Percentiles rank a stretch among this genome's conserved stretches.
Evolutionary conservation across 208 protist genomes (phyloP).

Genomic region (Crithidia brevicula): DNA sequence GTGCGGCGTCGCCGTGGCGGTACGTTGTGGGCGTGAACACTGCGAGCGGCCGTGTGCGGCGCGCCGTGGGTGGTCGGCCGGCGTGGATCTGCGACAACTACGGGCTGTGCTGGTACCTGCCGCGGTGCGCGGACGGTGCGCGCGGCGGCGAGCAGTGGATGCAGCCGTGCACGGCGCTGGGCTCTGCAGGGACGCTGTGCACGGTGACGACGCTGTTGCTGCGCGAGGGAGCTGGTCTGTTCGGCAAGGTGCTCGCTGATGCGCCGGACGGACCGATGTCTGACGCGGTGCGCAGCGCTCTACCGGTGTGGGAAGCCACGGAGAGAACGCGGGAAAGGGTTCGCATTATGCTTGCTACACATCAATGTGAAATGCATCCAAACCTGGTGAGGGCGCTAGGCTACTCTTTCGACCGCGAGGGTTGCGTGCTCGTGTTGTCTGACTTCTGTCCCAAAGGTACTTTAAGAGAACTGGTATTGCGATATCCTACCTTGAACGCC

Average conservation of each 20-base stretch:
- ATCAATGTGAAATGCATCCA: conserved; percentile 9
- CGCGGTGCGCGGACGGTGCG: neutral
- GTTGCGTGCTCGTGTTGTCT: too few species aligned
- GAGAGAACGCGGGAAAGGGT: neutral
- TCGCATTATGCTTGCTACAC: neutral
- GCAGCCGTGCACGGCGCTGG: neutral
- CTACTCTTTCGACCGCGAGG: too few species aligned
- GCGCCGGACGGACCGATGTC: conserved; percentile 5
- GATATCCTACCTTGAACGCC: conserved; percentile 26
- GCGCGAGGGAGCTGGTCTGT: conserved; percentile 1
- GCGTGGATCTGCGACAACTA: conserved; percentile 10
- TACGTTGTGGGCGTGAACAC: conserved; percentile 10
- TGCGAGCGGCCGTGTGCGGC: neutral
- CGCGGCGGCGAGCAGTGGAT: neutral
- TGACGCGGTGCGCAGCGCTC: conserved; percentile 2
- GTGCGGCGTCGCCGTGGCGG: neutral
- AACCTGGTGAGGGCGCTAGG: conserved; percentile 11
- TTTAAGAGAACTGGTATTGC: conserved; percentile 26
- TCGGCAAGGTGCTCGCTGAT: neutral
- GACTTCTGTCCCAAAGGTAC: conserved; percentile 42
- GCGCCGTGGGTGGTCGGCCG: neutral
- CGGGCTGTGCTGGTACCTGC: conserved; percentile 9
- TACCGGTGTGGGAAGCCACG: conserved; percentile 1
- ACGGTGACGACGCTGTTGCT: conserved; percentile 9
- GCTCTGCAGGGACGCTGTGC: conserved; percentile 5